A percentile compares a stretch with the other conserved stretches of the same genome.
These are phyloP conservation scores for Plasmodium cynomolgi DNA, from an alignment of 169 alveolate species.

Conservation along the genomic window DNA sequence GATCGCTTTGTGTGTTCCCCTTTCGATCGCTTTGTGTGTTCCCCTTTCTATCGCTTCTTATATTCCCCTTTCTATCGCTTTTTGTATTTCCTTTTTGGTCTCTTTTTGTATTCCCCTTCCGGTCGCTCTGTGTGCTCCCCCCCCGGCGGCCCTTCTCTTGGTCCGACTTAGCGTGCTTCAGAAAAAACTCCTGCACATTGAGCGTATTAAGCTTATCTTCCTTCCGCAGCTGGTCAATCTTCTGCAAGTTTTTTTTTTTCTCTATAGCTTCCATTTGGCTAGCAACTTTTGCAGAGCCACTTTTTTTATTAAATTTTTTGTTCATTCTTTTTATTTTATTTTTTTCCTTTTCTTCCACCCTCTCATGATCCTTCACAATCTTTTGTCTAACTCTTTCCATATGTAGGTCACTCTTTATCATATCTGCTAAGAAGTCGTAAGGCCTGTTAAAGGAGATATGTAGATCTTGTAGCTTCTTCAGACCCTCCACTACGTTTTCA, in stretches of 20 bases:
- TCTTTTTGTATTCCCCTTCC: neutral
- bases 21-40: neutral
- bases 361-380: slow-evolving; percentile 33
- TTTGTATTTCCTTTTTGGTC: neutral
- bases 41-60: neutral
- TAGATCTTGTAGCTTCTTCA: slow-evolving; percentile 31
- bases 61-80: neutral
- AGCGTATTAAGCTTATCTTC: slow-evolving; percentile 1
- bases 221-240: slow-evolving; percentile 30
- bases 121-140: neutral
- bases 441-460: slow-evolving; percentile 52
- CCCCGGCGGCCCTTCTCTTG: neutral
- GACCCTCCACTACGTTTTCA: slow-evolving; percentile 15
- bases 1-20: neutral
- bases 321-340: slow-evolving; percentile 63
- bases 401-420: slow-evolving; percentile 42
- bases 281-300: slow-evolving; percentile 44
- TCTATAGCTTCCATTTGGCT: slow-evolving; percentile 51
- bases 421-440: slow-evolving; percentile 56
- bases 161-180: slow-evolving; percentile 14
- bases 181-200: slow-evolving; percentile 48
- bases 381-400: slow-evolving; percentile 48
- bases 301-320: slow-evolving; percentile 47
- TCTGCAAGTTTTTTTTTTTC: slow-evolving; percentile 36
- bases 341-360: slow-evolving; percentile 20